Base-by-base conservation (phyloP, 306 rosid genomes). In the Mucuna pruriens region DNA sequence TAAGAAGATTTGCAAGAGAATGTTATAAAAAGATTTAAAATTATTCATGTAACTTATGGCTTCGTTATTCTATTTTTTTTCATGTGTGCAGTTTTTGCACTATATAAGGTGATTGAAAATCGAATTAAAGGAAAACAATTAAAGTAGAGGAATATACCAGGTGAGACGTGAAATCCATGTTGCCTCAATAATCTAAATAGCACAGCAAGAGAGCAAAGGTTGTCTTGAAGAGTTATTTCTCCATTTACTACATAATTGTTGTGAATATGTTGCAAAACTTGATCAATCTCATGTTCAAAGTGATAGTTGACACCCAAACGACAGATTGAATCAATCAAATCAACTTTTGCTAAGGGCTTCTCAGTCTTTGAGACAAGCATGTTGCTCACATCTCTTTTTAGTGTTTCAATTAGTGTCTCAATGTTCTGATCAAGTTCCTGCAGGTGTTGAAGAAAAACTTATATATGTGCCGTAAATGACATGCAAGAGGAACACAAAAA, bases 141-240 rank as follows among this genome's bases (percentile, higher is more conserved):
- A 22, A 49, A 4, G 55, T 6, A 4, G 19, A 4, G 54, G 7
- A n/a, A 49, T 9, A 4, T 70, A 90, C 89, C 77, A 17, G 75
- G 62, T 9, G 87, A 76, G 80, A 83, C 57, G 3, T 11, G 20
- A 48, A 64, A 51, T 17, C 89, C 89, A 1, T 86, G 86, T 76
- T 88, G 88, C 17, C 94, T 80, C 19, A 90, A 13, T 36, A 90
- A 7, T 20, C 92, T 83, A 76, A 90, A 90, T n/a, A 75, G 49
- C 26, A 88, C 84, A 38, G 89, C 83, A 68, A 55, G 52, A 55
- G 45, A n/a, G 34, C 45, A 29, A 7, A 88, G 79, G 25, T 84
- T 80, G 45, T 33, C 39, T 20, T 62, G 42, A 6, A 39, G n/a
- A 48, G 6, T 63, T 69, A 54, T 51, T 46, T 13, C 61, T 0